A percentile compares a stretch with the other conserved stretches of the same genome.
These are phyloP conservation scores for Diaporthe citri DNA, from an alignment of 2,329 filamentous ascomycete genomes.

Conservation along the genomic window DNA sequence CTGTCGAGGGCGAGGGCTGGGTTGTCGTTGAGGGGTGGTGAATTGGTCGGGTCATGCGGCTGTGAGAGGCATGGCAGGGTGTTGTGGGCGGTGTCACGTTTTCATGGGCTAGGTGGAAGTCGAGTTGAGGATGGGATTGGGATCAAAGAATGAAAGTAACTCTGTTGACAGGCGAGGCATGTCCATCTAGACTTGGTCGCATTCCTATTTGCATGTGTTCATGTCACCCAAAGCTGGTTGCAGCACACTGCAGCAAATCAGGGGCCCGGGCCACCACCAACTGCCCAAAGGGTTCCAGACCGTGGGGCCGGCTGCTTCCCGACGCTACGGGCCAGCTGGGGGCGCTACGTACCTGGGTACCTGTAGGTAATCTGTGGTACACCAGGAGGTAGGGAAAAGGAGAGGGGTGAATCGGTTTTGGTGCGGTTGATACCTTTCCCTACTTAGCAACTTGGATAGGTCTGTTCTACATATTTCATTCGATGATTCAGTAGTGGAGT, in stretches of 20 bases:
- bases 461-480: too few species aligned
- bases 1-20: not conserved
- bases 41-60: not conserved
- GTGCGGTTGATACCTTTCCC: not conserved
- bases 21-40: not conserved
- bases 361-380: not conserved
- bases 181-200: slow-evolving; percentile 11
- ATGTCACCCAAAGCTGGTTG: slow-evolving; percentile 10
- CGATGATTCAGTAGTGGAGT: not conserved
- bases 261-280: not conserved
- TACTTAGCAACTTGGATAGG: not conserved
- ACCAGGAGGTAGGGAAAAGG: not conserved
- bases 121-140: not conserved
- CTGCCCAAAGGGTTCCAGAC: slow-evolving; percentile 18
- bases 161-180: slow-evolving; percentile 1
- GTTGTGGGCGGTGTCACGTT: not conserved
- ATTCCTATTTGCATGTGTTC: slow-evolving; percentile 26
- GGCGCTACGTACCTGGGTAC: not conserved
- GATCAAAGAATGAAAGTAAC: not conserved
- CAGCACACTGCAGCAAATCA: slow-evolving; percentile 24
- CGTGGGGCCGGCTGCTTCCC: slow-evolving; percentile 27
- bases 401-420: not conserved
- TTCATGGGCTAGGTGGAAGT: not conserved
- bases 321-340: slow-evolving; percentile 22
- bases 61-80: slow-evolving; percentile 23